Conservation (phyloP, 345 rosid genomes). For the Rubroshorea leprosula region DNA sequence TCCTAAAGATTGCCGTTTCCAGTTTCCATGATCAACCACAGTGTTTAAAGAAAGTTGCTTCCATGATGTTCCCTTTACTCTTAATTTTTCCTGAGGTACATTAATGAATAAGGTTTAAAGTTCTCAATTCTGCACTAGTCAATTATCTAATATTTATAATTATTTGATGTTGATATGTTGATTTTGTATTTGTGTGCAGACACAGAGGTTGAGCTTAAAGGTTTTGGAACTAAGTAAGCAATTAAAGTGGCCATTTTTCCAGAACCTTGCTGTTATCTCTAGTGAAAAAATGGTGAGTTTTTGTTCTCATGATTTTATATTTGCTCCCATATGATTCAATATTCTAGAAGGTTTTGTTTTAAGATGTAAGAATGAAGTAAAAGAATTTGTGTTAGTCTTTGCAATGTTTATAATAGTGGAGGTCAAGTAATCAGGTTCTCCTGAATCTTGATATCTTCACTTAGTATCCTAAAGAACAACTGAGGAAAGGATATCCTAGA, state of each 20-base stretch:
- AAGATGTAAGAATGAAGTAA: background rate
- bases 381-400: background rate
- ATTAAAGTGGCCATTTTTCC: constrained; percentile 60
- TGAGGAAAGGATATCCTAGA: background rate
- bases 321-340: constrained; percentile 9
- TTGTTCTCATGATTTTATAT: constrained; percentile 7
- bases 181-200: constrained; percentile 37
- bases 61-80: constrained; percentile 71
- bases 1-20: constrained; percentile 49
- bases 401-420: background rate
- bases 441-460: background rate
- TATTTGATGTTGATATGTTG: background rate
- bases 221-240: constrained; percentile 55
- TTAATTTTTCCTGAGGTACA: constrained; percentile 65
- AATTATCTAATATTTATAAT: background rate
- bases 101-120: constrained; percentile 8
- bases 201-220: constrained; percentile 51
- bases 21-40: constrained; percentile 36
- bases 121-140: constrained; percentile 1
- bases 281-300: constrained; percentile 43
- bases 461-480: no score
- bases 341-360: background rate
- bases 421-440: background rate
- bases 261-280: constrained; percentile 40
- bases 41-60: constrained; percentile 47